Evolutionary conservation across 306 rosid genomes (phyloP).

Genomic region (Inga oerstediana): DNA sequence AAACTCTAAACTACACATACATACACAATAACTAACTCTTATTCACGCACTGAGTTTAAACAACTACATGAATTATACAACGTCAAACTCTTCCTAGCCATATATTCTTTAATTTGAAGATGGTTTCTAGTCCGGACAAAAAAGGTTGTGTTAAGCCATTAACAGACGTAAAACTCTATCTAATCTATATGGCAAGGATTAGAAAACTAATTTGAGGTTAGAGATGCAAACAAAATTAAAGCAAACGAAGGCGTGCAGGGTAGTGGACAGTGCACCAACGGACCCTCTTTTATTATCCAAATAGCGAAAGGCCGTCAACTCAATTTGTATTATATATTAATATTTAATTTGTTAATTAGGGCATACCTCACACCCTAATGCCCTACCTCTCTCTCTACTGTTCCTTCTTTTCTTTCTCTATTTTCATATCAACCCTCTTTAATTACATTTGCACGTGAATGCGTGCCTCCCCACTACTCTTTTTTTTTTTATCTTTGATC

Average conservation of each 20-base stretch:
- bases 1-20: no score
- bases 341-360: neutral
- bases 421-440: neutral
- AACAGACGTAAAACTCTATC: neutral
- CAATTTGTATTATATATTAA: neutral
- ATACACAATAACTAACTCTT: no score
- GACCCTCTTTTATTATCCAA: neutral
- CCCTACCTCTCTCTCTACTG: neutral
- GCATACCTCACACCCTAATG: neutral
- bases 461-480: conserved; percentile 9
- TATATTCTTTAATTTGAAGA: neutral
- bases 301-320: neutral
- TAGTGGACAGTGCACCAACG: conserved; percentile 15
- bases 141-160: neutral
- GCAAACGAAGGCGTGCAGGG: neutral
- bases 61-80: neutral
- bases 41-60: no score
- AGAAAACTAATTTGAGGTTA: neutral
- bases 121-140: neutral
- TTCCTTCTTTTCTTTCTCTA: neutral
- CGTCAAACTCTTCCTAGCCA: neutral
- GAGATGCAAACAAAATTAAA: neutral
- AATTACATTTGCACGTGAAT: conserved; percentile 15
- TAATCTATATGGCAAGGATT: neutral
- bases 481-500: no score